Conservation (phyloP, 139 green algal genomes). For the Chlorella vulgaris region DNA sequence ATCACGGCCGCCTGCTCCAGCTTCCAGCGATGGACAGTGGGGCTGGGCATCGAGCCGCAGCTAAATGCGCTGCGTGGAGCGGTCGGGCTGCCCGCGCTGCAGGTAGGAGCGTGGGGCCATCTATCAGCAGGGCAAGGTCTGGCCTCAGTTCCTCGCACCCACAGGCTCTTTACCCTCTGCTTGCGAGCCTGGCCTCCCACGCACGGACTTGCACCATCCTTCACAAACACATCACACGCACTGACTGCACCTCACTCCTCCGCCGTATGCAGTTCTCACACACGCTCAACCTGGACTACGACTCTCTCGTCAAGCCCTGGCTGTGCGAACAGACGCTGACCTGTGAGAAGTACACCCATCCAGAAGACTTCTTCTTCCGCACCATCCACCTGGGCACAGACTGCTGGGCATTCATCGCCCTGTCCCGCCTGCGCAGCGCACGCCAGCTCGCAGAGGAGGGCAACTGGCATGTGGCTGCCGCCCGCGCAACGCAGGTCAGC, state of each 20-base stretch:
- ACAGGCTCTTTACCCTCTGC: background rate
- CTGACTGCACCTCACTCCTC: too few relatives aligned
- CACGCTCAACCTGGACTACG: conserved; percentile 49
- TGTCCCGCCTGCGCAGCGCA: conserved; percentile 16
- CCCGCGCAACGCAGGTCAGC: conserved; percentile 38
- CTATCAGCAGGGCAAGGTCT: background rate
- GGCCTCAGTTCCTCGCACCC: too few relatives aligned
- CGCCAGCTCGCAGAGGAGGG: background rate
- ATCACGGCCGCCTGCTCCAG: conserved; percentile 43
- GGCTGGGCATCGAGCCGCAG: conserved; percentile 61
- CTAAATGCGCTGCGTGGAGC: conserved; percentile 37
- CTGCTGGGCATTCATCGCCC: conserved; percentile 58
- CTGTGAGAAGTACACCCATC: conserved; percentile 45
- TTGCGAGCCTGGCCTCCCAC: too few relatives aligned
- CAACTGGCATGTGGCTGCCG: conserved; percentile 44
- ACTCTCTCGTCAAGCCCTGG: conserved; percentile 42
- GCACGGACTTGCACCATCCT: too few relatives aligned
- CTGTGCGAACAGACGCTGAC: conserved; percentile 49
- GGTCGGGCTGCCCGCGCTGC: conserved; percentile 27
- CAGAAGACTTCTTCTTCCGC: conserved; percentile 66
- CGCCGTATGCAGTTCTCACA: conserved; percentile 1
- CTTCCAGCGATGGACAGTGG: conserved; percentile 59
- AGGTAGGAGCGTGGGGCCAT: background rate
- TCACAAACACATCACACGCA: background rate
- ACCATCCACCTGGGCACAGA: conserved; percentile 58